phyloP scores from a whole-genome alignment of 345 rosid species.

The Eucalyptus marginata region DNA sequence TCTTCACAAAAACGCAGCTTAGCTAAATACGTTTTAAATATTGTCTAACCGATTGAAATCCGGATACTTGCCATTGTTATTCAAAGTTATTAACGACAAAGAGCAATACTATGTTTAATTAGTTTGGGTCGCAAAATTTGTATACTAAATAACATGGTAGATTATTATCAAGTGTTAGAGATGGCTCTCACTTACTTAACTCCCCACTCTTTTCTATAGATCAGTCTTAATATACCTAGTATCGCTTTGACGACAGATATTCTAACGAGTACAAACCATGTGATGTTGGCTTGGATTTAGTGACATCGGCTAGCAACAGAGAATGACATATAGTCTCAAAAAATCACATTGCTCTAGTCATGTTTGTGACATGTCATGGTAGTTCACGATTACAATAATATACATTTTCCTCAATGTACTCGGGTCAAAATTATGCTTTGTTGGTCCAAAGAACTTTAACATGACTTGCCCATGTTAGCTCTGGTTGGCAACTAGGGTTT shows the following conservation, averaged over 20 bases:
- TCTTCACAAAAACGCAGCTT: background rate
- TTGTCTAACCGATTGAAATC: background rate
- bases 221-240: background rate
- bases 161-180: background rate
- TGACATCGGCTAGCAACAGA: rapidly evolving
- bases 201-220: background rate
- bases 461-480: background rate
- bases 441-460: background rate
- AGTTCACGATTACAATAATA: background rate
- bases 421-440: background rate
- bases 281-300: background rate
- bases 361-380: background rate
- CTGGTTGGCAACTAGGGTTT: background rate
- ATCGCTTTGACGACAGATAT: background rate
- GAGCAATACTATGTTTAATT: background rate
- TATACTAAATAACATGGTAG: background rate
- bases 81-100: background rate
- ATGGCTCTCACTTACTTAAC: background rate
- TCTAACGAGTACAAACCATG: background rate
- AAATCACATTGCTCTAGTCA: background rate
- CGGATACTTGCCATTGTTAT: background rate
- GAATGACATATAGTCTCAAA: background rate
- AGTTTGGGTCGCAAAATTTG: background rate
- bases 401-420: background rate
- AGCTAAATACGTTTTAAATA: background rate